Conservation (phyloP, 352 stramenopile genomes). For the Thalassiosira mediterranea region DNA sequence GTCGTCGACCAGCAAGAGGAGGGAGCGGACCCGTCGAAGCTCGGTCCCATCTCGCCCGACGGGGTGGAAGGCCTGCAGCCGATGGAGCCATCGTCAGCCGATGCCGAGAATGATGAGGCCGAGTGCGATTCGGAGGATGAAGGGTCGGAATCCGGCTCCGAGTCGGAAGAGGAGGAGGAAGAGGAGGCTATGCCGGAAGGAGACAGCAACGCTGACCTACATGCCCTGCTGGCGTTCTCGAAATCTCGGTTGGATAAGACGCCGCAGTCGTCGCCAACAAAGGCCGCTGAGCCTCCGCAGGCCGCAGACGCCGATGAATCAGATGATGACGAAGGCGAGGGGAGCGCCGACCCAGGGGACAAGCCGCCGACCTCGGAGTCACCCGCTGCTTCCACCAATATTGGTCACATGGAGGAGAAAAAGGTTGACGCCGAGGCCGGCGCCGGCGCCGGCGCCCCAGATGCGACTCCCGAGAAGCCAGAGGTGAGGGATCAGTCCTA, state of each 20-base stretch:
- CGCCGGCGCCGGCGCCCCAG: neutral
- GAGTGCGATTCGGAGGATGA: conserved; percentile 11
- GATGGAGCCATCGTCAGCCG: too few relatives aligned
- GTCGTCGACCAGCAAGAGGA: neutral
- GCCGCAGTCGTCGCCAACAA: neutral
- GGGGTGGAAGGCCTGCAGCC: conserved; percentile 1
- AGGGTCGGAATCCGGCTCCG: conserved; percentile 15
- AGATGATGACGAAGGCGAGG: conserved; percentile 3
- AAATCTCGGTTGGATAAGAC: conserved; percentile 42
- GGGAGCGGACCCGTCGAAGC: neutral
- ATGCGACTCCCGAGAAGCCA: neutral
- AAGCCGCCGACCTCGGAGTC: neutral
- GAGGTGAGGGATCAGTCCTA: conserved; percentile 12
- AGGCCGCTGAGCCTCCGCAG: neutral
- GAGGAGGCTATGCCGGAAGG: conserved; percentile 19
- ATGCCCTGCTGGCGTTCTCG: conserved; percentile 39
- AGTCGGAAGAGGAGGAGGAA: conserved; percentile 25
- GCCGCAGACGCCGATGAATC: conserved; percentile 9
- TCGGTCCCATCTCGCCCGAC: conserved; percentile 5
- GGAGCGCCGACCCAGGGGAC: neutral
- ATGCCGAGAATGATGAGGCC: conserved; percentile 2
- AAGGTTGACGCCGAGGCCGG: neutral
- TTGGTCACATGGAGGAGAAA: conserved; percentile 1
- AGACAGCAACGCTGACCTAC: conserved; percentile 30
- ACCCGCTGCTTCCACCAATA: neutral